Conservation (phyloP, 495 filamentous ascomycete genomes). For the Hypomontagnella monticulosa region DNA sequence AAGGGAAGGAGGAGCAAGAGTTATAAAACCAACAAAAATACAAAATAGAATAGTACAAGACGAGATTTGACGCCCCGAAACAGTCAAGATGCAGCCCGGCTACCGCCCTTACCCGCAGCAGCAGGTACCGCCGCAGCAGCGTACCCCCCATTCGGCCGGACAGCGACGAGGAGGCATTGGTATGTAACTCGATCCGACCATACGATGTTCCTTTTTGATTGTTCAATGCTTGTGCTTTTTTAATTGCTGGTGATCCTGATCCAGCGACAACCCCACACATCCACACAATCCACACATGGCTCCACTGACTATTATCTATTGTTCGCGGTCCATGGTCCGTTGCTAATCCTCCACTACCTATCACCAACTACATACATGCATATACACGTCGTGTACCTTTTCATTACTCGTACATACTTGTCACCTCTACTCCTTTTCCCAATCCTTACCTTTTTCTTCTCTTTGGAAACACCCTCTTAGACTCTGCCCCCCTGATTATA, state of each 20-base stretch:
- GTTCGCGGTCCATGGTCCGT: neutral
- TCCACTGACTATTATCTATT: constrained; percentile 36
- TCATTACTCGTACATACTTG: constrained; percentile 5
- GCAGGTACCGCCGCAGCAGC: constrained; percentile 46
- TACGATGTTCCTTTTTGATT: constrained; percentile 20
- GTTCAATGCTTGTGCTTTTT: constrained; percentile 1
- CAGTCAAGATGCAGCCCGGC: constrained; percentile 57
- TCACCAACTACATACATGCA: constrained; percentile 12
- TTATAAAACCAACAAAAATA: neutral
- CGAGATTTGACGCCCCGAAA: constrained; percentile 12
- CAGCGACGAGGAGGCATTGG: constrained; percentile 59
- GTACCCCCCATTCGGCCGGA: constrained; percentile 52
- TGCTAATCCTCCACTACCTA: constrained; percentile 4
- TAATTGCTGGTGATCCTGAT: constrained; percentile 23
- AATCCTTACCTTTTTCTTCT: constrained; percentile 8
- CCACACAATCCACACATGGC: constrained; percentile 22
- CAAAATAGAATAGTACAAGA: neutral
- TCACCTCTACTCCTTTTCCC: constrained; percentile 7
- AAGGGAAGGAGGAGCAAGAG: neutral
- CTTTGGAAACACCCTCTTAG: neutral
- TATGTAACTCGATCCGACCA: constrained; percentile 46
- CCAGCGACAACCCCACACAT: constrained; percentile 12
- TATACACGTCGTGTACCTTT: constrained; percentile 25
- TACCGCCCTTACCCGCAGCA: constrained; percentile 59
- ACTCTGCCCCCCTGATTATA: neutral